Evolutionary conservation across 1,139 yeast genomes (phyloP).

Genomic region (Saccharomycopsis hybrid): DNA sequence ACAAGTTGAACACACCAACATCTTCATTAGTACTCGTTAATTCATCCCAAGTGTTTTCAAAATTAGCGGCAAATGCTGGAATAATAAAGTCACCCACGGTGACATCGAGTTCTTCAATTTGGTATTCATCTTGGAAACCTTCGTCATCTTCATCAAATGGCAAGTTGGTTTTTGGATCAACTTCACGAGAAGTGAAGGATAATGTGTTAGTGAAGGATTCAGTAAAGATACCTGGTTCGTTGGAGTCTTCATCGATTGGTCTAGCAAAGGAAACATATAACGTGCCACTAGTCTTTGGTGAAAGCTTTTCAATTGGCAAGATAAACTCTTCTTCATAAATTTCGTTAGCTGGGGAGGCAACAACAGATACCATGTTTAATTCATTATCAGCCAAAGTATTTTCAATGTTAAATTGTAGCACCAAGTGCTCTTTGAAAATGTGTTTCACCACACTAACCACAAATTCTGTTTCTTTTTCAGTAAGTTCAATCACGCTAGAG

Average conservation of each 20-base stretch:
- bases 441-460: constrained; percentile 83
- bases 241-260: constrained; percentile 33
- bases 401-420: constrained; percentile 76
- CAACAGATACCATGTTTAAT: constrained; percentile 73
- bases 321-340: constrained; percentile 64
- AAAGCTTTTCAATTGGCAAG: constrained; percentile 65
- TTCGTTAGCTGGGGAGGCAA: constrained; percentile 58
- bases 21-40: constrained; percentile 48
- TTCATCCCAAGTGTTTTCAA: constrained; percentile 69
- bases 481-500: constrained; percentile 60
- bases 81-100: constrained; percentile 76
- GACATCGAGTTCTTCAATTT: constrained; percentile 72
- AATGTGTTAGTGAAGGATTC: constrained; percentile 64
- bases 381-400: constrained; percentile 78
- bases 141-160: constrained; percentile 65
- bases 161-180: constrained; percentile 66
- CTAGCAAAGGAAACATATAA: constrained; percentile 73
- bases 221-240: constrained; percentile 29
- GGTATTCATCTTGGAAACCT: constrained; percentile 92
- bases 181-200: constrained; percentile 72
- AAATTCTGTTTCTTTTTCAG: constrained; percentile 92
- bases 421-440: constrained; percentile 67
- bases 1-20: constrained; percentile 52
- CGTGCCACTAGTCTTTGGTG: constrained; percentile 66
- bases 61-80: constrained; percentile 76